Base-by-base conservation (phyloP, 2,329 filamentous ascomycete species). In the Colletotrichum chlorophyti region DNA sequence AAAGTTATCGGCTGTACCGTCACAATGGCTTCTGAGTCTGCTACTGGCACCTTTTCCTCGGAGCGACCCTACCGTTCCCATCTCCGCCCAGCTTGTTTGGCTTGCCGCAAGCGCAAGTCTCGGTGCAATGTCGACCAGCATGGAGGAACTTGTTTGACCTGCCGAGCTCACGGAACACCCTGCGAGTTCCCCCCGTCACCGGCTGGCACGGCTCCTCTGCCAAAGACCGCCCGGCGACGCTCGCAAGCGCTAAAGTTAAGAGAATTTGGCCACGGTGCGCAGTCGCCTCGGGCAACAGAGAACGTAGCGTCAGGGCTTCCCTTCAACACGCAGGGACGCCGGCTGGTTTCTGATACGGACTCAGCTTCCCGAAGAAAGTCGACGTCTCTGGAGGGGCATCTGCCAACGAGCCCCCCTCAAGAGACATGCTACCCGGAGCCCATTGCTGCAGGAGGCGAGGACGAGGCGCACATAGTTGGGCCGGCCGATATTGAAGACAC, bases 101-200 rank as follows among this genome's bases (percentile, higher is more conserved):
- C 83, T 10, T 88, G 85, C 65, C 79, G 85, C 52, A 80, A 80
- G 60, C 79, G 85, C 59, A 87, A 87, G 68, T 85, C 83, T 4
- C 77, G 85, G 63, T 88, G 85, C 65, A 85, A 83, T 15, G 79
- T 84, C 29, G 83, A 86, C 64, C 70, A 80, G 8, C 76, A 78
- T 5, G 76, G 79, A 3, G 72, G 79, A 48, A 75, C 76, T 7
- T 88, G 85, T 64, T 69, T 86, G 6, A 77, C 86, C 64, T 88
- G 85, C 67, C 79, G 79, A 34, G 79, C 83, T 17, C 83, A 87
- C 64, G 78, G 79, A 6, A 84, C 83, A 11, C 77, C 83, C 17
- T 87, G 84, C 57, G 74, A 79, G 47, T 85, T 84, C 49, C 81
- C 82, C 21, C 57, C 57, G 21, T 11, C 51, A 6, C 51, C 57